A percentile compares a stretch with the other conserved stretches of the same genome.
phyloP scores from a whole-genome alignment of 2,329 filamentous ascomycete species.

The Dactylellina cionopaga region DNA sequence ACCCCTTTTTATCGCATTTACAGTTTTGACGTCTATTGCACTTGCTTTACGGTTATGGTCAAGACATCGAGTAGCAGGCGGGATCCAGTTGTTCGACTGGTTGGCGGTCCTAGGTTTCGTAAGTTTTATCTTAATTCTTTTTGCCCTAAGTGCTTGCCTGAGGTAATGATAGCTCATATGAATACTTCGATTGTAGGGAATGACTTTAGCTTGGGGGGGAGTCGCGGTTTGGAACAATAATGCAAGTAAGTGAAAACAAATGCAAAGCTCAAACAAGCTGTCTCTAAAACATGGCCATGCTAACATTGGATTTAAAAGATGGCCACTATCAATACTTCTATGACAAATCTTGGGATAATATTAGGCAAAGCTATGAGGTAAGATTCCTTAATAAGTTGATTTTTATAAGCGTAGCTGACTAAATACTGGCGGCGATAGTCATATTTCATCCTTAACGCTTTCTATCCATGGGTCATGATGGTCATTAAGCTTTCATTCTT shows the following conservation, averaged over 20 bases:
- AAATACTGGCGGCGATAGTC: neutral
- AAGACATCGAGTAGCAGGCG: constrained; percentile 9
- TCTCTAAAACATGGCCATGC: neutral
- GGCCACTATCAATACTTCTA: constrained; percentile 1
- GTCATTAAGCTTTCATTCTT: constrained; percentile 16
- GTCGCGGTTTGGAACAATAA: constrained; percentile 12
- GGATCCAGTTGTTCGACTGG: constrained; percentile 11
- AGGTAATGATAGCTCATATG: neutral
- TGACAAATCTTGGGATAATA: constrained; percentile 14
- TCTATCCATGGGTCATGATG: constrained; percentile 16
- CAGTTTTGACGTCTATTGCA: constrained; percentile 16
- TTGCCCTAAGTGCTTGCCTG: neutral
- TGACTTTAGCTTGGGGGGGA: constrained; percentile 5
- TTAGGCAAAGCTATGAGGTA: constrained; percentile 7
- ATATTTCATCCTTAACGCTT: neutral
- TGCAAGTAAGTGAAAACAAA: neutral
- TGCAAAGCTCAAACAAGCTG: neutral
- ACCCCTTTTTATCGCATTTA: constrained; percentile 10
- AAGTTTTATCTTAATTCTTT: neutral
- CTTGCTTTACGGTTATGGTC: constrained; percentile 23
- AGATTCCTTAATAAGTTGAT: neutral
- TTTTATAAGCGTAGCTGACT: neutral
- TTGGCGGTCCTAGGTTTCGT: constrained; percentile 4
- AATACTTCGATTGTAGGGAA: neutral
- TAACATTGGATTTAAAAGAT: neutral